Conservation (phyloP, 2,329 filamentous ascomycete genomes). For the Hymenoscyphus occultus region DNA sequence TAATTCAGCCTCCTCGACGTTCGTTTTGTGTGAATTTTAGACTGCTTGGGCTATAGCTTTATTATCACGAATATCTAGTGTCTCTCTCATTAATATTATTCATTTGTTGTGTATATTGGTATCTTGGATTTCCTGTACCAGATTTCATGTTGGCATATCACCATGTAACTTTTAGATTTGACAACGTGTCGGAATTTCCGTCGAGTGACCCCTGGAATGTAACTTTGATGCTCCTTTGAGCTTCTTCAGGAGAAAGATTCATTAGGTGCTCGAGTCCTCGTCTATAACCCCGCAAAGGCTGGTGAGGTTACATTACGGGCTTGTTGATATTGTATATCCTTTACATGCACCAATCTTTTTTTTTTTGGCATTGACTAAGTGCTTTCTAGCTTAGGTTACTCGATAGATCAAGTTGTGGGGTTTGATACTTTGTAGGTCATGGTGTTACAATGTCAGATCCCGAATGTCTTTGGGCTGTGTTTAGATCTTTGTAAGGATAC, state of each 20-base stretch:
- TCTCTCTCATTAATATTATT: not conserved
- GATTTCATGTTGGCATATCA: no score
- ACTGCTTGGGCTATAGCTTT: not conserved
- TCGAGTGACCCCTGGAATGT: no score
- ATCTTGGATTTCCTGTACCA: no score
- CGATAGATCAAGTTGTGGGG: not conserved
- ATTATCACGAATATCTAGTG: not conserved
- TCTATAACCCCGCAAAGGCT: not conserved
- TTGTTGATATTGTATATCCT: not conserved
- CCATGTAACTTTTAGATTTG: no score
- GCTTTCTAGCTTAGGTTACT: not conserved
- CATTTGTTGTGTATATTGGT: not conserved
- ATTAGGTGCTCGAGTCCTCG: not conserved
- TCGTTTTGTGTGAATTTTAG: conserved; percentile 1
- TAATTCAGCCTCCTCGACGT: not conserved
- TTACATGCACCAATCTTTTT: not conserved
- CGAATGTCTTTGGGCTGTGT: not conserved
- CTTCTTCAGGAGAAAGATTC: no score
- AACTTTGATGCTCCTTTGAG: no score
- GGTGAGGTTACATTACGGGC: not conserved
- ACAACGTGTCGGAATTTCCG: no score
- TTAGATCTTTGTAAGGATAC: not conserved
- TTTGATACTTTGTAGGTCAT: not conserved
- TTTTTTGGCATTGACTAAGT: not conserved
- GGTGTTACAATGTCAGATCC: not conserved